Percentiles rank a stretch among this genome's conserved stretches.
Conservation (phyloP, 495 filamentous ascomycete genomes). For the Neurospora intermedia region DNA sequence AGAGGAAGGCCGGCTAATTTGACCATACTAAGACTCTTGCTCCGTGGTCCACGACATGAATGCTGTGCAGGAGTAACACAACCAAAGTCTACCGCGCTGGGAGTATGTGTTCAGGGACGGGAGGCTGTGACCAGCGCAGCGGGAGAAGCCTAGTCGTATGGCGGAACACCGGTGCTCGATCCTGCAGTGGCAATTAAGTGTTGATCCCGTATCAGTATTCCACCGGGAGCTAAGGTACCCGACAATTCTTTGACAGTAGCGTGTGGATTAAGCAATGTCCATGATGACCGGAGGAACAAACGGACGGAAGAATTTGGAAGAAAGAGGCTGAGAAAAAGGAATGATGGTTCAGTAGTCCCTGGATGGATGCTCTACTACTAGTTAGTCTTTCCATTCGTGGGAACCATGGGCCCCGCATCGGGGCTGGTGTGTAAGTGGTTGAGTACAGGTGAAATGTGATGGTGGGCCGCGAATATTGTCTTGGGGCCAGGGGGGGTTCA, state of each 20-base stretch:
- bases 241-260: background rate
- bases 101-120: slow-evolving; percentile 12
- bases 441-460: background rate
- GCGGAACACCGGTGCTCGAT: slow-evolving; percentile 1
- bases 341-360: background rate
- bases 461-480: background rate
- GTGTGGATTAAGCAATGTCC: slow-evolving; percentile 5
- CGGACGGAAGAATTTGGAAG: background rate
- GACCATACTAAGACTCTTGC: slow-evolving; percentile 18
- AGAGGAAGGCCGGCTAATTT: slow-evolving; percentile 4
- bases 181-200: slow-evolving; percentile 10
- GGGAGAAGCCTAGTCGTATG: slow-evolving; percentile 14
- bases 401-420: background rate
- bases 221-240: slow-evolving; percentile 3
- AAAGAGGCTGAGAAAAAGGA: background rate
- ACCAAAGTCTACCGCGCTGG: background rate
- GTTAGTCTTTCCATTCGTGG: background rate
- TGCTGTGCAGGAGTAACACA: slow-evolving; percentile 2
- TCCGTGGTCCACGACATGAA: slow-evolving; percentile 8
- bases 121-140: slow-evolving; percentile 8
- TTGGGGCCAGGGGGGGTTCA: background rate
- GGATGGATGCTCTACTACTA: background rate
- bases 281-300: slow-evolving; percentile 2
- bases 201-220: slow-evolving; percentile 10
- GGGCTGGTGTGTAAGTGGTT: background rate